Base-by-base conservation (phyloP, 108 stramenopile genomes). In the Cyclostephanos tholiformis region DNA sequence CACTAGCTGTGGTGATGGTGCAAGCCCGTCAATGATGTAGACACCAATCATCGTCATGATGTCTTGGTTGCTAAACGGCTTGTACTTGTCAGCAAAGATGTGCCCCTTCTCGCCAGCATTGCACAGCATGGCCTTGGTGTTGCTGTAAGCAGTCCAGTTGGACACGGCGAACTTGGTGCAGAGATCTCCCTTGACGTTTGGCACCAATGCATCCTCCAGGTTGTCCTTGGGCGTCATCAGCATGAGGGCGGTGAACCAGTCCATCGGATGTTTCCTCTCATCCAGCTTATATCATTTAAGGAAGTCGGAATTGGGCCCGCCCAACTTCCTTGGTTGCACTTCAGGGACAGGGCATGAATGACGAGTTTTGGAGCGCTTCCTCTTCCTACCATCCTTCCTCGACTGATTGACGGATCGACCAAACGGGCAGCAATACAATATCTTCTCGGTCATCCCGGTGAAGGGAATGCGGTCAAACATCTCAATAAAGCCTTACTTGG, bases 1-100 rank as follows among this genome's bases (percentile, higher is more conserved):
- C 19, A 61, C 36, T 1, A 61, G 19, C 19, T 20, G 16, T 3
- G 60, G 60, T 16, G 60, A 5, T 19, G 49, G 32, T 32, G 32
- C 32, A 49, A 67, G 46, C 25, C 66, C 66, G 8, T 67, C 66
- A 32, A 67, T 67, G 17, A 67, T 67, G 46, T 67, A 67, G 30
- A 67, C 66, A 11, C 66, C 66, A 35, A 67, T 2, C 49, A 67
- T 67, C 35, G 13, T 49, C 46, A 30, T 30, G 22, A 67, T 67
- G 10, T 67, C 66, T n/a, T 12, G 49, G 8, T 8, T 27, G 5
- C 11, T 32, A 2, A 67, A 67, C 7, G 25, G 26, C 1, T 5
- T 2, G 19, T 51, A 32, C 66, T 50, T 49, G 14, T 32, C 50
- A 1, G 49, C 66, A 4, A 32, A 32, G 32, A 32, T 32, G 32